phyloP scores from a whole-genome alignment of 768 basidiomycete genomes.

The Xanthoconium purpureum region DNA sequence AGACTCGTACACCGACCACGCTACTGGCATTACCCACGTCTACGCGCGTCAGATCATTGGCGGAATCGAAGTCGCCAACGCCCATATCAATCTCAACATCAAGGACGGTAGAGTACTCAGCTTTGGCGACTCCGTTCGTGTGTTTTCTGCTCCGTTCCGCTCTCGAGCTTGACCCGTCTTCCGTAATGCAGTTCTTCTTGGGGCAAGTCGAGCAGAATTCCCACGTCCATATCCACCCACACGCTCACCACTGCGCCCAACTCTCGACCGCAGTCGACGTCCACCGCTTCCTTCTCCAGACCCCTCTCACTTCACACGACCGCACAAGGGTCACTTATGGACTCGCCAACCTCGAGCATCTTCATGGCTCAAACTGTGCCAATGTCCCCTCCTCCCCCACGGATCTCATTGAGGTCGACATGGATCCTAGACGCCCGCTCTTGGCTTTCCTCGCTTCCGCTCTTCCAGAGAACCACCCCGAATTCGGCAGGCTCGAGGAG shows the following conservation, averaged over 20 bases:
- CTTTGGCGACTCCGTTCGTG: slow-evolving; percentile 80
- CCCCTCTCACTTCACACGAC: slow-evolving; percentile 7
- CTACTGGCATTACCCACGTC: slow-evolving; percentile 85
- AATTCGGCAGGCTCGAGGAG: slow-evolving; percentile 46
- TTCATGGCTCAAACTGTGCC: slow-evolving; percentile 58
- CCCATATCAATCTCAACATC: slow-evolving; percentile 92
- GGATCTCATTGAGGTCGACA: slow-evolving; percentile 26
- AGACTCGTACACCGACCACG: slow-evolving; percentile 84
- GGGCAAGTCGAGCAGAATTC: slow-evolving; percentile 41
- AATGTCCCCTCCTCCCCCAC: slow-evolving; percentile 30
- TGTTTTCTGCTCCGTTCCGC: not conserved
- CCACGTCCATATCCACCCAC: slow-evolving; percentile 41
- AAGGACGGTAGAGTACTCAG: slow-evolving; percentile 80
- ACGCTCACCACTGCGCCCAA: slow-evolving; percentile 51
- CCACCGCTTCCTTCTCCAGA: slow-evolving; percentile 31
- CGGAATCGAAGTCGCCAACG: slow-evolving; percentile 85
- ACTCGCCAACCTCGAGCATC: slow-evolving; percentile 36
- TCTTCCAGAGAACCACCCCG: slow-evolving; percentile 44
- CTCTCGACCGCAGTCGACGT: slow-evolving; percentile 35
- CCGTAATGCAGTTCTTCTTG: slow-evolving; percentile 63
- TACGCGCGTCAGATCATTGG: slow-evolving; percentile 83
- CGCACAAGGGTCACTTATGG: slow-evolving; percentile 16
- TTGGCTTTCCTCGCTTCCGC: slow-evolving; percentile 79
- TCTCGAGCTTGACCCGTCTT: slow-evolving; percentile 6
- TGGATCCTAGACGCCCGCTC: slow-evolving; percentile 53